Evolutionary conservation across 345 rosid species (phyloP).

Genomic region (Eucalyptus cloeziana): DNA sequence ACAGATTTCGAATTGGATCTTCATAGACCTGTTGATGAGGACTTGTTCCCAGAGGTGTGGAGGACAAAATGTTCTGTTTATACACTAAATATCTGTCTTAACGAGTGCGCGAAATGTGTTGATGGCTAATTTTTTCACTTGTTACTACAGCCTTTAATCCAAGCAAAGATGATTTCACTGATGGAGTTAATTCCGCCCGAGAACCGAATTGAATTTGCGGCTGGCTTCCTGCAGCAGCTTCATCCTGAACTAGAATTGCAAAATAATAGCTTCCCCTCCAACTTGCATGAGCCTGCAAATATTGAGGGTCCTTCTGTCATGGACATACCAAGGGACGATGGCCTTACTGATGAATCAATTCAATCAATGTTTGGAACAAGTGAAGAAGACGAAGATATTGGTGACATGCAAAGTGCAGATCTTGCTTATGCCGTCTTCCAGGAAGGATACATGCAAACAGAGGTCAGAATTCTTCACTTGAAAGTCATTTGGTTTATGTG

Average conservation of each 20-base stretch:
- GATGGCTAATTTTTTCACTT: background rate
- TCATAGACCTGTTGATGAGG: background rate
- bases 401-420: background rate
- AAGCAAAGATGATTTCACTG: background rate
- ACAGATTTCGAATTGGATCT: background rate
- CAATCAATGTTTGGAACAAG: background rate
- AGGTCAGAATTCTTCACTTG: background rate
- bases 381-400: background rate
- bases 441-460: background rate
- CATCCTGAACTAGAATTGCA: background rate
- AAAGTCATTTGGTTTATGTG: background rate
- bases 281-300: background rate
- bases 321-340: background rate
- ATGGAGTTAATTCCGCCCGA: background rate
- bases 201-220: background rate
- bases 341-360: background rate
- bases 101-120: background rate
- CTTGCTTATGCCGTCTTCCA: background rate
- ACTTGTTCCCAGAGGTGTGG: background rate
- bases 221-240: background rate
- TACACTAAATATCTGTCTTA: background rate
- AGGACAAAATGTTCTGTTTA: background rate
- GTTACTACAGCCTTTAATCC: background rate
- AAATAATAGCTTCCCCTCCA: background rate
- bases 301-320: background rate